Base-by-base conservation (phyloP, 2,329 filamentous ascomycete species). In the Paraconiothyrium sp. region DNA sequence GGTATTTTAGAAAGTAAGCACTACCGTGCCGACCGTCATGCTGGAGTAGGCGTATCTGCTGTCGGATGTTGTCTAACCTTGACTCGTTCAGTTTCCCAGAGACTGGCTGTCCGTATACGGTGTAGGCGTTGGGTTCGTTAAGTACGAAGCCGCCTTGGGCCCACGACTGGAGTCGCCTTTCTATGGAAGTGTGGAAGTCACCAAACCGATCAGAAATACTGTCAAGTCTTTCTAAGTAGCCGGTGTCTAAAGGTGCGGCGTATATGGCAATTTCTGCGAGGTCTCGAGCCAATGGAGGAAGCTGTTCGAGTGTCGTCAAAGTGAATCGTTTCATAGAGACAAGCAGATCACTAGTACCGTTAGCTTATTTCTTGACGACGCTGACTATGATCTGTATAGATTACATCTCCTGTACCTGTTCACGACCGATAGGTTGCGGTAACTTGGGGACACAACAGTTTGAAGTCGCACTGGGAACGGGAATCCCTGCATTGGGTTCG, bases 1-100 rank as follows among this genome's bases (percentile, higher is more conserved):
- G 24, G 13, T 6, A 13, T 14, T 55, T 43, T 3, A 55, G 8
- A 13, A 55, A 35, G 52, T 44, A 55, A 34, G 52, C 52, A 22
- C 20, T 55, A 13, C 52, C 52, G 30, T 55, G n/a, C 14, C 37
- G 52, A 37, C 37, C 37, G 4, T 7, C 52, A 44, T 43, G 24
- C 37, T 55, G 52, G 7, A 46, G 24, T 22, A 9, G 11, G 10
- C n/a, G 8, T 34, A 55, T 34, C 5, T 14, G 3, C 9, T 32
- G 8, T 10, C 37, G 22, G 14, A 32, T 44, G 4, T 13, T 37
- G 6, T 46, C 2, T 9, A 44, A 16, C 2, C 14, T 41, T 16
- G 11, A 34, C 5, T 39, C 35, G 20, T 7, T 22, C 5, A 52
- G 9, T 6, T 2, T 41, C 4, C 34, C 34, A 20, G 49, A 52